Evolutionary conservation across 306 rosid genomes (phyloP), one percentile per base, ranked within the genome.

Genomic region (Notholithocarpus densiflorus): DNA sequence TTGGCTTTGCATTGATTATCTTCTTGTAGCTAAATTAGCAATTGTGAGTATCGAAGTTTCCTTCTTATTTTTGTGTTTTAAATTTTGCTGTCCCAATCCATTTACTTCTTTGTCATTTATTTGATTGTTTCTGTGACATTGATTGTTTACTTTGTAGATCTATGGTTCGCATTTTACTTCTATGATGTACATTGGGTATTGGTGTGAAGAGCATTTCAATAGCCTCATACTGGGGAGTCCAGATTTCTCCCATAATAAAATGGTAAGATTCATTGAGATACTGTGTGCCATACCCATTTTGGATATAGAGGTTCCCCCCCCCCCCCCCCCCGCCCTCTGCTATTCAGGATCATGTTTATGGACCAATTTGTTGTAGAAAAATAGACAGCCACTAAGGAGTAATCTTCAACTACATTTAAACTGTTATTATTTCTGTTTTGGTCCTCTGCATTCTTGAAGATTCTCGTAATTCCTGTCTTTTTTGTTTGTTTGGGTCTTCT

Each of bases 1-100:
- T 86, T 92, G 98, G 97, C 89, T 94, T 80, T 89, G 91, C 55
- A 70, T 90, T 79, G 97, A 90, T 83, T 92, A 92, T 86, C 97
- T 89, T 75, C 72, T 86, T 74, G 94, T 90, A 57, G 98, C 97
- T 53, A 88, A 89, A 85, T 87, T 92, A 13, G 97, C 97, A 79
- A 85, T 89, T 79, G 98, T 94, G 82, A 90, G 94, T 88, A 34
- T 34, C 2, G 2, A 34, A 34, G 40, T 5, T 34, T 34, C 40
- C 40, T 5, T 34, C 40, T 34, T 34, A 34, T 34, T 34, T 34
- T 34, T 34, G 8, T 34, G 40, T 34, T 34, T 34, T 34, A 5
- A 34, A 6, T 34, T 34, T 34, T 34, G 8, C 40, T 34, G 40
- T 5, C 19, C 54, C 45, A 62, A 60, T 45, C 17, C 17, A 23